Conservation (phyloP, 2,329 filamentous ascomycete species). For the Boeremia lycopersici region DNA sequence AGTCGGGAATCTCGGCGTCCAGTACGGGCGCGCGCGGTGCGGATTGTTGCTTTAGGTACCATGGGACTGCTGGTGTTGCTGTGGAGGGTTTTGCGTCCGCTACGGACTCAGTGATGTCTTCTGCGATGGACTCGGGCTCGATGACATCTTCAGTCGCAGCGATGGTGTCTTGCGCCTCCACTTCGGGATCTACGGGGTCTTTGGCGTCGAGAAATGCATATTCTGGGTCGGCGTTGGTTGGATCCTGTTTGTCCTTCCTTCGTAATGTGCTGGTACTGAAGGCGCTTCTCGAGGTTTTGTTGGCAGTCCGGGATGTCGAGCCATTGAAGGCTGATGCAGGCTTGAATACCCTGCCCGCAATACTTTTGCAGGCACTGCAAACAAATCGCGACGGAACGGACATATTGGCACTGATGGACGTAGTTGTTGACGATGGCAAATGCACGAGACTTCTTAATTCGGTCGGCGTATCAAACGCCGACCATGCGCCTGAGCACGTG, state of each 20-base stretch:
- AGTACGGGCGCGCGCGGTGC: constrained; percentile 46
- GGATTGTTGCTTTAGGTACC: constrained; percentile 75
- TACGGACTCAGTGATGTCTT: constrained; percentile 7
- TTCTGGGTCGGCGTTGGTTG: constrained; percentile 17
- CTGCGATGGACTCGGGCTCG: neutral
- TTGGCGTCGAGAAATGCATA: constrained; percentile 18
- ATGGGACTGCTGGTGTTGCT: constrained; percentile 60
- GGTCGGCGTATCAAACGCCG: constrained; percentile 21
- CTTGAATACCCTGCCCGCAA: constrained; percentile 11
- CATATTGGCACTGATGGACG: constrained; percentile 30
- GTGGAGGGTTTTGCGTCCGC: constrained; percentile 7
- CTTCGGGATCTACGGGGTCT: neutral
- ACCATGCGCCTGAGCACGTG: constrained; percentile 31
- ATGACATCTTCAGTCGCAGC: neutral
- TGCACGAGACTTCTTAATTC: constrained; percentile 11
- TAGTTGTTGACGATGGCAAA: constrained; percentile 2
- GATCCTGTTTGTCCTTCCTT: constrained; percentile 22
- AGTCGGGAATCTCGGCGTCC: constrained; percentile 64
- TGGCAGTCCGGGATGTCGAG: constrained; percentile 2
- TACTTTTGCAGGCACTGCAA: constrained; percentile 31
- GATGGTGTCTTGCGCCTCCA: neutral
- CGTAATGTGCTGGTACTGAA: constrained; percentile 29
- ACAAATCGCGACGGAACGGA: constrained; percentile 26
- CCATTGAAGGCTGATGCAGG: constrained; percentile 9
- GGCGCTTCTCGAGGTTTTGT: constrained; percentile 18